These are phyloP conservation scores for Lachnellula arida DNA, from an alignment of 2,329 filamentous ascomycete genomes.

Conservation along the genomic window DNA sequence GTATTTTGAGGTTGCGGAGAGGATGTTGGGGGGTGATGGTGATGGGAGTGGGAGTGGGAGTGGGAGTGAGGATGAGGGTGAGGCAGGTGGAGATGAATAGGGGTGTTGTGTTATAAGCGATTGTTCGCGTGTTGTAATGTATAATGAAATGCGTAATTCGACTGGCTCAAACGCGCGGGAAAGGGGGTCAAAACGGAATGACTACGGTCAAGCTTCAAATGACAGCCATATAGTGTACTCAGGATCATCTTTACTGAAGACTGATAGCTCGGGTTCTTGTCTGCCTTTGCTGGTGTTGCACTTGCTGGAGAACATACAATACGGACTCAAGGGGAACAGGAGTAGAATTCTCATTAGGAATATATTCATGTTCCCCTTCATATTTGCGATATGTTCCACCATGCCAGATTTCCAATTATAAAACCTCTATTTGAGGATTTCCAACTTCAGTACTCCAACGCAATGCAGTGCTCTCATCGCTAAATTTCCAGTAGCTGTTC, in stretches of 20 bases:
- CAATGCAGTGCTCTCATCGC: neutral
- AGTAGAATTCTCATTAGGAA: no score
- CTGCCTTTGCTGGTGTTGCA: no score
- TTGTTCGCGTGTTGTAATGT: neutral
- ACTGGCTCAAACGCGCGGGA: neutral
- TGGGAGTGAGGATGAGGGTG: neutral
- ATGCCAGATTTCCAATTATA: neutral
- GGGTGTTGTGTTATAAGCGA: no score
- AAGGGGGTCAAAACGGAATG: no score
- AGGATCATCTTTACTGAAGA: no score
- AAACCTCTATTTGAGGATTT: neutral
- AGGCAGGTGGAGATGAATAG: neutral
- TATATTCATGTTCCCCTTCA: no score
- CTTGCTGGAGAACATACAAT: no score
- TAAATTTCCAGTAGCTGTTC: neutral
- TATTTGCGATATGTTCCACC: neutral
- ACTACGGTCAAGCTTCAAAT: no score
- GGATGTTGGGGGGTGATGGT: neutral
- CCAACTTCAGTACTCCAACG: neutral
- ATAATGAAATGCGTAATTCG: neutral
- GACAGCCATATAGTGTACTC: no score
- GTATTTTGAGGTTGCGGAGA: constrained; percentile 8
- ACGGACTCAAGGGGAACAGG: no score
- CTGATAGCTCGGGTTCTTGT: no score
- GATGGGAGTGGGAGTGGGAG: neutral